These are phyloP conservation scores for Apostasia shenzhenica DNA, from an alignment of 106 monocot genomes.

Conservation along the genomic window DNA sequence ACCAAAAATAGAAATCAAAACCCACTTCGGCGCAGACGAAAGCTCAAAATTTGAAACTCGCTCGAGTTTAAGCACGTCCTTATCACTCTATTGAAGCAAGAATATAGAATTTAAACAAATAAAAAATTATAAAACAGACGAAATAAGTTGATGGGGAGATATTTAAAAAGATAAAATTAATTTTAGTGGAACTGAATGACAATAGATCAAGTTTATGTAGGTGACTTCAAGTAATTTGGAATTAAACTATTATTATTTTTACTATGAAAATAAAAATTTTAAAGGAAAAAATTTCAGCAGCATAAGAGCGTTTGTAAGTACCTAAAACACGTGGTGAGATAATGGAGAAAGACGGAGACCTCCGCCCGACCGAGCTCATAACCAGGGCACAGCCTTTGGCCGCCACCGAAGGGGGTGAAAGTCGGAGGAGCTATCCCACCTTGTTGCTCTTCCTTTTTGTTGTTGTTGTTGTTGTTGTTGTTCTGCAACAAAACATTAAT, in stretches of 20 bases:
- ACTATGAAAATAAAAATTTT: background rate
- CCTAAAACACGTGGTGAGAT: constrained; percentile 75
- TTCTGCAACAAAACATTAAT: constrained; percentile 5
- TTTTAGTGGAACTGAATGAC: no score
- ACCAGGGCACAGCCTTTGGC: constrained; percentile 76
- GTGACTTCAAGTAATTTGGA: no score
- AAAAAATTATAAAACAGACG: no score
- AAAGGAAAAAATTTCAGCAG: no score
- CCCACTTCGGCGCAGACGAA: background rate
- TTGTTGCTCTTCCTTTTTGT: constrained; percentile 20
- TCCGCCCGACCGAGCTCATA: constrained; percentile 82
- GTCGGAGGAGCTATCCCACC: constrained; percentile 20
- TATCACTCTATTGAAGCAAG: no score
- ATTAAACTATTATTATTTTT: no score
- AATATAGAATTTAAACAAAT: no score
- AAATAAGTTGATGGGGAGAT: no score
- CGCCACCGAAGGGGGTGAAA: constrained; percentile 83
- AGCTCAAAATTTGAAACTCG: no score
- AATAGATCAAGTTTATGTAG: no score
- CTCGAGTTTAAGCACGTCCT: no score
- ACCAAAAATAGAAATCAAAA: background rate
- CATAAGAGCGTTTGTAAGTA: constrained; percentile 6
- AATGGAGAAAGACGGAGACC: constrained; percentile 82
- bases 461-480: constrained; percentile 2
- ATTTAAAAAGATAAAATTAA: no score